These are phyloP conservation scores for Syncephalastrum contaminatum DNA, from an alignment of 371 early-diverging fungal genomes.

Conservation along the genomic window DNA sequence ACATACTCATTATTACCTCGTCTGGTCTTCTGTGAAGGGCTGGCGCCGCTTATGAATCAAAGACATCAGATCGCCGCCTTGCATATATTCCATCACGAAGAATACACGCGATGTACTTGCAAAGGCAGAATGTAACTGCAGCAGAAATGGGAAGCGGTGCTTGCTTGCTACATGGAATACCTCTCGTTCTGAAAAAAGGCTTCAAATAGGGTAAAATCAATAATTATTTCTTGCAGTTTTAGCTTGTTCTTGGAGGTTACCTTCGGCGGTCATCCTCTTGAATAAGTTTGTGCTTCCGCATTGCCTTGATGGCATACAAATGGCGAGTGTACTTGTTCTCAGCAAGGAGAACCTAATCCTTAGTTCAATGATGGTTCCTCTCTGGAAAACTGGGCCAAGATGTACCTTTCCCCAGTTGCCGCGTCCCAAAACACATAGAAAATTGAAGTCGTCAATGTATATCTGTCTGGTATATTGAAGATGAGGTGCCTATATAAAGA, in stretches of 20 bases:
- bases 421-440: constrained; percentile 92
- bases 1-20: constrained; percentile 54
- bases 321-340: constrained; percentile 78
- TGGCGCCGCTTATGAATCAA: constrained; percentile 78
- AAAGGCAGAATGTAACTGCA: constrained; percentile 94
- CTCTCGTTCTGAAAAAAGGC: too few species aligned
- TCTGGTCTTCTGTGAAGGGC: constrained; percentile 82
- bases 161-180: constrained; percentile 85
- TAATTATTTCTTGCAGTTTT: too few species aligned
- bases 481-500: too few species aligned
- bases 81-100: constrained; percentile 99
- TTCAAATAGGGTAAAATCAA: too few species aligned
- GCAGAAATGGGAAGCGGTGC: constrained; percentile 93
- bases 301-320: constrained; percentile 94
- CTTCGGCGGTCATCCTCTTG: constrained; percentile 75
- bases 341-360: constrained; percentile 89
- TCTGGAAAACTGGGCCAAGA: background rate
- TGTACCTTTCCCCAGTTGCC: constrained; percentile 97
- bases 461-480: too few species aligned
- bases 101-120: constrained; percentile 91
- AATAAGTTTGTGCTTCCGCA: constrained; percentile 94
- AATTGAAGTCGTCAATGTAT: constrained; percentile 69
- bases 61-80: constrained; percentile 99
- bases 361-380: too few species aligned
- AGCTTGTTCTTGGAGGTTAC: too few species aligned